These are phyloP conservation scores for Brassica balearica DNA, from an alignment of 441 rosid species.

Conservation along the genomic window DNA sequence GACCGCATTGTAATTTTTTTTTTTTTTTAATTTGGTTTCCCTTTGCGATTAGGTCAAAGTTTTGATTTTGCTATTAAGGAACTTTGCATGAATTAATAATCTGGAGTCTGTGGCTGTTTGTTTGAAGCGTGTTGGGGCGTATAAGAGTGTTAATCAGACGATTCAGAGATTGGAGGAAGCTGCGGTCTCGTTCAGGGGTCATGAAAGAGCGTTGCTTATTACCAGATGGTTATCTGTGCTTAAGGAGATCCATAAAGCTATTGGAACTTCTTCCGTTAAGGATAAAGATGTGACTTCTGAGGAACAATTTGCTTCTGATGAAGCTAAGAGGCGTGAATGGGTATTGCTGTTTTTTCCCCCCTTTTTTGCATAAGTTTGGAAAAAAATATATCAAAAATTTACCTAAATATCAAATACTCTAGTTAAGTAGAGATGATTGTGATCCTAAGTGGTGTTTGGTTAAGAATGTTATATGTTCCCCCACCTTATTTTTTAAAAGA, in stretches of 20 bases:
- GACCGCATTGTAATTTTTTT: constrained; percentile 80
- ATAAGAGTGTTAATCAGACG: constrained; percentile 73
- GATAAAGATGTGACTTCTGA: constrained; percentile 54
- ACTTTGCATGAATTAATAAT: neutral
- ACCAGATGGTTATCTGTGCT: constrained; percentile 85
- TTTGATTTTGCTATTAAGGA: neutral
- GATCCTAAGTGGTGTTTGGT: constrained; percentile 24
- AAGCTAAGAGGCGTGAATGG: constrained; percentile 62
- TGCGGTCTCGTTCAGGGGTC: constrained; percentile 77
- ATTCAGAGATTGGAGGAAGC: constrained; percentile 91
- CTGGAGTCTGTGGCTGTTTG: neutral
- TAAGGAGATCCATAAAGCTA: constrained; percentile 67
- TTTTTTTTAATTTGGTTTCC: neutral
- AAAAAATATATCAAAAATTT: too few relatives aligned
- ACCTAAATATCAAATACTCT: too few relatives aligned
- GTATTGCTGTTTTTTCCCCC: constrained; percentile 37
- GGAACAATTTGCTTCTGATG: constrained; percentile 59
- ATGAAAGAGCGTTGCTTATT: constrained; percentile 78
- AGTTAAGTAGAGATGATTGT: constrained; percentile 13
- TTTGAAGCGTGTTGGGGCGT: constrained; percentile 62
- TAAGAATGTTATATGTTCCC: constrained; percentile 17
- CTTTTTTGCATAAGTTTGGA: too few relatives aligned
- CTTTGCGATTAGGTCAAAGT: constrained; percentile 14
- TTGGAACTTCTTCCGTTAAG: constrained; percentile 48
- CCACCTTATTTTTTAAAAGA: neutral